These are phyloP conservation scores for Gastrodia elata DNA, from an alignment of 106 monocot species.

Conservation along the genomic window DNA sequence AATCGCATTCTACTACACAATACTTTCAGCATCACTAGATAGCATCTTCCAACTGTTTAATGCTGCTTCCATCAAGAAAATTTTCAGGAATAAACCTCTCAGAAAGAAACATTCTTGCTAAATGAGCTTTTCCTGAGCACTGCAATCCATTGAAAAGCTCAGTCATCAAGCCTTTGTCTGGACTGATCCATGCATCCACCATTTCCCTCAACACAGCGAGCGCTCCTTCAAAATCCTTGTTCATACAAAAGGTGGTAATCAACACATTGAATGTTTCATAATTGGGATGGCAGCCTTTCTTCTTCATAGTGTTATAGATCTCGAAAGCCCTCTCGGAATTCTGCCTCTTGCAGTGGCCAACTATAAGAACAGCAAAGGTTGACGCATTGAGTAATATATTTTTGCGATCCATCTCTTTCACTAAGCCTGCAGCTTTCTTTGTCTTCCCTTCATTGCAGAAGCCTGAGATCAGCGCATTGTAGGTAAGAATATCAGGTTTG, in stretches of 20 bases:
- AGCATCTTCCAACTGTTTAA: neutral
- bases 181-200: slow-evolving; percentile 48
- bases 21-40: neutral
- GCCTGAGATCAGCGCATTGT: slow-evolving; percentile 67
- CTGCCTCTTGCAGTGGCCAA: slow-evolving; percentile 72
- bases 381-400: slow-evolving; percentile 55
- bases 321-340: slow-evolving; percentile 89
- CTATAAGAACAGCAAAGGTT: slow-evolving; percentile 66
- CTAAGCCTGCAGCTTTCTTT: slow-evolving; percentile 56
- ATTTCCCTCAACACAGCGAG: slow-evolving; percentile 57
- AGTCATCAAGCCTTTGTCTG: slow-evolving; percentile 39
- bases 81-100: slow-evolving; percentile 34
- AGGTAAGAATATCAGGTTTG: slow-evolving; percentile 62
- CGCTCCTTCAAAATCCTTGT: slow-evolving; percentile 71
- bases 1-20: neutral
- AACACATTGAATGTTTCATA: slow-evolving; percentile 41
- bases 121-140: slow-evolving; percentile 30
- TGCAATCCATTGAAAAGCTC: slow-evolving; percentile 43
- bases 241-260: slow-evolving; percentile 60
- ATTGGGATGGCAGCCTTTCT: slow-evolving; percentile 47
- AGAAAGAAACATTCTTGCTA: slow-evolving; percentile 19
- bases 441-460: slow-evolving; percentile 88
- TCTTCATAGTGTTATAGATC: slow-evolving; percentile 80
- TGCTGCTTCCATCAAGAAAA: slow-evolving; percentile 7
- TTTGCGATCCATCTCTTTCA: slow-evolving; percentile 46